Evolutionary conservation across 805 yeast species (phyloP).

Genomic region (Candida bentonensis): DNA sequence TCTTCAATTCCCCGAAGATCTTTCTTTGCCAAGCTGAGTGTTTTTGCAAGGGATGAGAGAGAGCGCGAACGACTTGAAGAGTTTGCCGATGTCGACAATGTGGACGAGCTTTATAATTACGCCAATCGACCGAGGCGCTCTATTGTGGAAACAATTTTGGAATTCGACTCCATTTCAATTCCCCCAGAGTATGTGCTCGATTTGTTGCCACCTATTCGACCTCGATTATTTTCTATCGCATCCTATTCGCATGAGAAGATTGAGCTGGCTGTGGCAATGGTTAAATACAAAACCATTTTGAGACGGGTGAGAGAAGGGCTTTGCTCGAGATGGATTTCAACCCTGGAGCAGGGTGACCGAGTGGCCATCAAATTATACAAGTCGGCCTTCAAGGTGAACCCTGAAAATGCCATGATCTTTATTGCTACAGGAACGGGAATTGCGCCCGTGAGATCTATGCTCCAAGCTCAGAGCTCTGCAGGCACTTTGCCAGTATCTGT

Average conservation of each 20-base stretch:
- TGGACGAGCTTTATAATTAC: constrained; percentile 76
- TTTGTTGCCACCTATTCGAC: constrained; percentile 62
- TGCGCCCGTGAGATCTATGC: constrained; percentile 76
- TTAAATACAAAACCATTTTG: constrained; percentile 72
- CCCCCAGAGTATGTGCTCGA: constrained; percentile 71
- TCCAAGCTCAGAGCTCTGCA: constrained; percentile 24
- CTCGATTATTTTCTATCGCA: constrained; percentile 77
- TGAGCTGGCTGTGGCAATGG: constrained; percentile 71
- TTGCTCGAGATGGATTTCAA: constrained; percentile 64
- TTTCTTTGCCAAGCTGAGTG: constrained; percentile 62
- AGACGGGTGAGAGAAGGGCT: constrained; percentile 65
- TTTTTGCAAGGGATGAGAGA: constrained; percentile 59
- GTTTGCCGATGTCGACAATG: constrained; percentile 54
- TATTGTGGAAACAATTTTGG: constrained; percentile 66
- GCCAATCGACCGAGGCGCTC: constrained; percentile 91
- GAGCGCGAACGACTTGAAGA: constrained; percentile 68
- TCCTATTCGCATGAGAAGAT: constrained; percentile 29
- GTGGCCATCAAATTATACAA: constrained; percentile 30
- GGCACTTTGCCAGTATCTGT: constrained; percentile 24
- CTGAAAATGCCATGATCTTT: constrained; percentile 43
- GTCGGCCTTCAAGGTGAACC: constrained; percentile 27
- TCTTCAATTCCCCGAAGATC: constrained; percentile 71
- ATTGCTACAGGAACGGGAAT: constrained; percentile 93
- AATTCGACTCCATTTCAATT: constrained; percentile 60
- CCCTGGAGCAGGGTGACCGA: constrained; percentile 32